Evolutionary conservation across 139 green algal species (phyloP).

Genomic region (Ostreobium quekettii): DNA sequence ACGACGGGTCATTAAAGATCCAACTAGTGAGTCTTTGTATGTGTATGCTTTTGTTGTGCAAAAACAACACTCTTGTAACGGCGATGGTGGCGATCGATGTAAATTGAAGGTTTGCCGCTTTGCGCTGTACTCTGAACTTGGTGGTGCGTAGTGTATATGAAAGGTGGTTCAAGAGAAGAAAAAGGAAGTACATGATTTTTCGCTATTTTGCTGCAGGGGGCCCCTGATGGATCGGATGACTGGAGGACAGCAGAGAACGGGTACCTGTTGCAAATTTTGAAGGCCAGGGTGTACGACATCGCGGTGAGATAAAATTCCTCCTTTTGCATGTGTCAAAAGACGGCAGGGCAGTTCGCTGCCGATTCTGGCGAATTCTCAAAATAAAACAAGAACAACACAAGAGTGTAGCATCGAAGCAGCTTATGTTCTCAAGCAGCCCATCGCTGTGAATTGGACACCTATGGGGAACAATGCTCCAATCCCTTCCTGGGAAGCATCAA

Average conservation of each 20-base stretch:
- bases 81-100: not conserved
- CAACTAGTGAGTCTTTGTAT: no score
- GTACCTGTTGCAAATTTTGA: constrained; percentile 88
- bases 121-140: not conserved
- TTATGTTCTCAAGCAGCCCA: no score
- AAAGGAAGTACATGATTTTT: not conserved
- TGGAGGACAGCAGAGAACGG: constrained; percentile 29
- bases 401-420: not conserved
- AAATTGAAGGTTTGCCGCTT: not conserved
- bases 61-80: not conserved
- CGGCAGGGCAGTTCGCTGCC: not conserved
- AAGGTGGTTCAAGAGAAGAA: constrained; percentile 2
- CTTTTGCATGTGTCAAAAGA: not conserved
- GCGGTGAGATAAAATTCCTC: constrained; percentile 42
- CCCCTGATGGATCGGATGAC: not conserved
- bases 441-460: no score
- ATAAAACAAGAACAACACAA: constrained; percentile 7
- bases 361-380: not conserved
- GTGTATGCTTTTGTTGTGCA: not conserved
- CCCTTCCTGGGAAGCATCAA: no score
- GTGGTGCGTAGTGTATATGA: not conserved
- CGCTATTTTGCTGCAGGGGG: constrained; percentile 7
- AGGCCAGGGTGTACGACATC: constrained; percentile 91
- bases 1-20: no score
- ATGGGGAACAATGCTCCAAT: no score